phyloP scores from a whole-genome alignment of 805 yeast genomes.

The Candida tibetensis region DNA sequence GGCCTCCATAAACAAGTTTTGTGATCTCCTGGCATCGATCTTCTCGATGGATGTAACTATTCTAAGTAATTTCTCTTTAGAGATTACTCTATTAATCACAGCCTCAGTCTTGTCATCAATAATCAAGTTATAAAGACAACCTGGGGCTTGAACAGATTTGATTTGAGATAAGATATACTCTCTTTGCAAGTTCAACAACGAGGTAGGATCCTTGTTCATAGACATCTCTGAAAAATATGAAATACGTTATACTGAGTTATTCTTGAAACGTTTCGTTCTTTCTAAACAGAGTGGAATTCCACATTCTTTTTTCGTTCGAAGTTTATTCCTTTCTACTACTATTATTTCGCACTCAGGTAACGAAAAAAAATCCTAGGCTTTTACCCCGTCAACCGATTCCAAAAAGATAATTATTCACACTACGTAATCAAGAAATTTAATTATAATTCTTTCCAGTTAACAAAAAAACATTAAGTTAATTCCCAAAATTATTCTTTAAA shows the following conservation, averaged over 20 bases:
- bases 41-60: conserved; percentile 62
- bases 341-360: too few species aligned
- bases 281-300: too few species aligned
- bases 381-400: too few species aligned
- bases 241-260: too few species aligned
- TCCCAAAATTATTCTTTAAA: too few species aligned
- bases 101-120: conserved; percentile 56
- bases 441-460: too few species aligned
- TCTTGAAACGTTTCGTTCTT: too few species aligned
- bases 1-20: conserved; percentile 69
- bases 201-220: conserved; percentile 23
- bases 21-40: conserved; percentile 59
- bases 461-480: too few species aligned
- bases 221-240: too few species aligned
- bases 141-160: conserved; percentile 27
- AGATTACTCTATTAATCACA: conserved; percentile 46
- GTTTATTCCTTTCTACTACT: background rate
- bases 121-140: conserved; percentile 40
- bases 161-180: conserved; percentile 30
- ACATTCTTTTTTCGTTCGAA: background rate
- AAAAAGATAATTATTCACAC: too few species aligned
- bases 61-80: conserved; percentile 47
- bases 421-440: too few species aligned
- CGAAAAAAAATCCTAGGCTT: too few species aligned
- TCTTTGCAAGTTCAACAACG: conserved; percentile 28